A percentile compares a stretch with the other conserved stretches of the same genome.
Evolutionary conservation across 2,329 filamentous ascomycete species (phyloP).

Genomic region (Diaporthe ampelina): DNA sequence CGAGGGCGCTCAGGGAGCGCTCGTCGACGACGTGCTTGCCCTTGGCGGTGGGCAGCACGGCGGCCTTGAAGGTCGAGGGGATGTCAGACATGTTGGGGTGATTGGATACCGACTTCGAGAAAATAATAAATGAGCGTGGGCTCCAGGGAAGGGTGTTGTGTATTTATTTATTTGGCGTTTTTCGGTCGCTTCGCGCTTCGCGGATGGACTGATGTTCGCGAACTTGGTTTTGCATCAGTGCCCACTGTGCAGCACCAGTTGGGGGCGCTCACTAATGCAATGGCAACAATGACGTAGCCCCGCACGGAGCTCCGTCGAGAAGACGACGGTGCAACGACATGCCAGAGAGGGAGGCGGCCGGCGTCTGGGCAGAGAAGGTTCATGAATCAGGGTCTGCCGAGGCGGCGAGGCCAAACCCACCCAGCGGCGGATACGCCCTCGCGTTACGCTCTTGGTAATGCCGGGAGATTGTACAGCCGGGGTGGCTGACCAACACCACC

Average conservation of each 20-base stretch:
- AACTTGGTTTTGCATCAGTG: background rate
- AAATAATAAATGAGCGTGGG: background rate
- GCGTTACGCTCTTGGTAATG: background rate
- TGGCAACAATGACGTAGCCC: conserved; percentile 3
- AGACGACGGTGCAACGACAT: background rate
- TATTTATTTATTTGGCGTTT: too few species aligned
- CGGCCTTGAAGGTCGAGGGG: conserved; percentile 37
- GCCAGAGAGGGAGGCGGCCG: background rate
- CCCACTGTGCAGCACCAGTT: background rate
- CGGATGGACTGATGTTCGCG: background rate
- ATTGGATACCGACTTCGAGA: too few species aligned
- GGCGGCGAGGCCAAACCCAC: background rate
- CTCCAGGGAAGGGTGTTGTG: background rate
- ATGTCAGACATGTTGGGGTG: conserved; percentile 2
- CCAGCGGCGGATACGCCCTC: background rate
- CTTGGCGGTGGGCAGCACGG: conserved; percentile 37
- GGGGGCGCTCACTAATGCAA: conserved; percentile 1
- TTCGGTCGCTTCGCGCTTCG: background rate
- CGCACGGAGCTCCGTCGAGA: background rate
- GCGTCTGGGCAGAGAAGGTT: background rate
- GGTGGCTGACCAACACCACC: too few species aligned
- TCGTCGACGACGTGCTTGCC: conserved; percentile 33
- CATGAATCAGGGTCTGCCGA: conserved; percentile 8
- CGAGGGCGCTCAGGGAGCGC: conserved; percentile 42
- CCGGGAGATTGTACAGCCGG: too few species aligned